Percentiles rank a stretch among this genome's conserved stretches.
phyloP scores from a whole-genome alignment of 1,284 basidiomycete genomes.

The Trichosporon ovoides region DNA sequence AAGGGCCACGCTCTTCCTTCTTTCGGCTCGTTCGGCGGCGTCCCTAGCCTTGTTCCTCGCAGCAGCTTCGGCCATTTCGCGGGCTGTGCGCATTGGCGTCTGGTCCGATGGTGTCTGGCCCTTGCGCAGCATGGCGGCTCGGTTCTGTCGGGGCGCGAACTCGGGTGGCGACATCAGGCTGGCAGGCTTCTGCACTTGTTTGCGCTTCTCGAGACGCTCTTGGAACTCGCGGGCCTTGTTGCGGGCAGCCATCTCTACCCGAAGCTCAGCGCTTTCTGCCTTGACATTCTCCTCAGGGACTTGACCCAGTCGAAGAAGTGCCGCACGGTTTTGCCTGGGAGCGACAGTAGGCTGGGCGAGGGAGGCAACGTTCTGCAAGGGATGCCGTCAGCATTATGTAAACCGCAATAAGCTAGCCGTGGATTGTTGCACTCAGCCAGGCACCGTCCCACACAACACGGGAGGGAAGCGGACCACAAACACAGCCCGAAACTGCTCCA shows the following conservation, averaged over 20 bases:
- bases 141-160: constrained; percentile 15
- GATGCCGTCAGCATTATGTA: constrained; percentile 3
- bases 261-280: not conserved
- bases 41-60: constrained; percentile 29
- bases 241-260: not conserved
- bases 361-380: constrained; percentile 28
- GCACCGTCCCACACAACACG: not conserved
- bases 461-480: not conserved
- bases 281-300: constrained; percentile 6
- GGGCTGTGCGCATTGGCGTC: constrained; percentile 3
- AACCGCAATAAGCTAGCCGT: not conserved
- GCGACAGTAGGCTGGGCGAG: constrained; percentile 29
- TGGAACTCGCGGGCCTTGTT: constrained; percentile 27
- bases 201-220: constrained; percentile 29
- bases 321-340: constrained; percentile 29
- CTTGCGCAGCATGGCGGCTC: constrained; percentile 17
- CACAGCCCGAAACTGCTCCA: too few relatives aligned
- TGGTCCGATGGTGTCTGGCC: constrained; percentile 7
- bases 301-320: constrained; percentile 23
- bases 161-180: constrained; percentile 20
- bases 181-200: constrained; percentile 26
- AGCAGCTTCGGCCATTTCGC: constrained; percentile 24
- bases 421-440: not conserved
- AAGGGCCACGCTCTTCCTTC: constrained; percentile 29
- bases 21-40: constrained; percentile 27